phyloP scores from a whole-genome alignment of 169 alveolate genomes.

The Babesia microti region DNA sequence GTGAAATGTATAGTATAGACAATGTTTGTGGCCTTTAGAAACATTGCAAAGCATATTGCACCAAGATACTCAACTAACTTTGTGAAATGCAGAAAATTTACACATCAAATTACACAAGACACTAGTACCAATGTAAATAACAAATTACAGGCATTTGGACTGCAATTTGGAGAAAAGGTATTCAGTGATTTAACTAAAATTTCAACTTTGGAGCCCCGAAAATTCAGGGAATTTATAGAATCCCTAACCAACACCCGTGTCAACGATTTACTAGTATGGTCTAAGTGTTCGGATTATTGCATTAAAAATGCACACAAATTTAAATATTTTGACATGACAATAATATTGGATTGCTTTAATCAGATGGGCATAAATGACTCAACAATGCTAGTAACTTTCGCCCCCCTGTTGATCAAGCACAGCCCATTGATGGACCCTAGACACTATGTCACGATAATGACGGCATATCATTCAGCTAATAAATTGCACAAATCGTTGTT shows the following conservation, averaged over 20 bases:
- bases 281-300: slow-evolving; percentile 47
- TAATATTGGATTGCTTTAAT: slow-evolving; percentile 47
- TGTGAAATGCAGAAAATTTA: not conserved
- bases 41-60: no score
- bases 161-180: slow-evolving; percentile 27
- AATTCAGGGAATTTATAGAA: slow-evolving; percentile 44
- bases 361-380: slow-evolving; percentile 43
- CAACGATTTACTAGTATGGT: slow-evolving; percentile 50
- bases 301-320: slow-evolving; percentile 40
- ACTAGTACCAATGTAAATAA: slow-evolving; percentile 11
- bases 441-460: slow-evolving; percentile 41
- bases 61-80: no score
- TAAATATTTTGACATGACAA: slow-evolving; percentile 53
- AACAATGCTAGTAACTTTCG: slow-evolving; percentile 29
- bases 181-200: slow-evolving; percentile 35
- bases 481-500: slow-evolving; percentile 51
- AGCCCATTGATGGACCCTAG: slow-evolving; percentile 51
- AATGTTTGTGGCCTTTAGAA: no score
- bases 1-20: no score
- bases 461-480: slow-evolving; percentile 42
- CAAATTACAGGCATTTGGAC: no score
- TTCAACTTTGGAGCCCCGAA: slow-evolving; percentile 47
- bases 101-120: slow-evolving; percentile 6
- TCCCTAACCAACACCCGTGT: slow-evolving; percentile 40
- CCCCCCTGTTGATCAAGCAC: slow-evolving; percentile 47